These are phyloP conservation scores for Limtongia smithiae DNA, from an alignment of 805 yeast genomes.

Conservation along the genomic window DNA sequence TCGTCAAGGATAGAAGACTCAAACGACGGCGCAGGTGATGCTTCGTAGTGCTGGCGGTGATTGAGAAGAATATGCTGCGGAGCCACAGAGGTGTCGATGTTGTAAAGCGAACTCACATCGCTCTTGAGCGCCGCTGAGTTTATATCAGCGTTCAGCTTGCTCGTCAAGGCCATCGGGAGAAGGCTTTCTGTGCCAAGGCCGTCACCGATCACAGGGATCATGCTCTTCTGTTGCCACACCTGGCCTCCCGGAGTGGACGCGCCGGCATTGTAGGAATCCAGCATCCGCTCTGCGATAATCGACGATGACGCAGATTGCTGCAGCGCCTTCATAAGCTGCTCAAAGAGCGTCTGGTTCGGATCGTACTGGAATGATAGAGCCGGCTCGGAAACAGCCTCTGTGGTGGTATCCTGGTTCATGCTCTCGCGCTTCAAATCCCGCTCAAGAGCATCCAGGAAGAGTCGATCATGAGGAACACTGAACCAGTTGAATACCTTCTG, in stretches of 20 bases:
- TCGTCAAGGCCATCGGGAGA: too few relatives aligned
- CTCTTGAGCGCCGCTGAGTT: background rate
- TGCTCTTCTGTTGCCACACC: too few relatives aligned
- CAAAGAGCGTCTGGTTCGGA: conserved; percentile 37
- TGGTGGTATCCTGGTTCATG: conserved; percentile 58
- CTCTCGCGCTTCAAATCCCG: conserved; percentile 81
- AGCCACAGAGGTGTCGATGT: background rate
- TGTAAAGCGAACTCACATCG: background rate
- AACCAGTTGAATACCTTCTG: conserved; percentile 97
- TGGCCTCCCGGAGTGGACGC: conserved; percentile 11
- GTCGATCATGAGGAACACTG: conserved; percentile 87
- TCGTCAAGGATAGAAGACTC: conserved; percentile 20
- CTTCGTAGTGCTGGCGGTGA: conserved; percentile 1
- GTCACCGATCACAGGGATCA: too few relatives aligned
- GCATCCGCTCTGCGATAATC: conserved; percentile 24
- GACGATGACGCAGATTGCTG: conserved; percentile 25
- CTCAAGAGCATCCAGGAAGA: conserved; percentile 90
- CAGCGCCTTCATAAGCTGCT: conserved; percentile 35
- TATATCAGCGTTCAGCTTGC: too few relatives aligned
- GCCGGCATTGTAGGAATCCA: conserved; percentile 27
- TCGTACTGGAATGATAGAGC: conserved; percentile 73
- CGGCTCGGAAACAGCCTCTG: conserved; percentile 71
- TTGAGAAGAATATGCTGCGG: background rate
- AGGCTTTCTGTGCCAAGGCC: too few relatives aligned
- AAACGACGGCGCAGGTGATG: conserved; percentile 23